Base-by-base conservation (phyloP, 2,329 filamentous ascomycete genomes). In the Fusarium sp. region DNA sequence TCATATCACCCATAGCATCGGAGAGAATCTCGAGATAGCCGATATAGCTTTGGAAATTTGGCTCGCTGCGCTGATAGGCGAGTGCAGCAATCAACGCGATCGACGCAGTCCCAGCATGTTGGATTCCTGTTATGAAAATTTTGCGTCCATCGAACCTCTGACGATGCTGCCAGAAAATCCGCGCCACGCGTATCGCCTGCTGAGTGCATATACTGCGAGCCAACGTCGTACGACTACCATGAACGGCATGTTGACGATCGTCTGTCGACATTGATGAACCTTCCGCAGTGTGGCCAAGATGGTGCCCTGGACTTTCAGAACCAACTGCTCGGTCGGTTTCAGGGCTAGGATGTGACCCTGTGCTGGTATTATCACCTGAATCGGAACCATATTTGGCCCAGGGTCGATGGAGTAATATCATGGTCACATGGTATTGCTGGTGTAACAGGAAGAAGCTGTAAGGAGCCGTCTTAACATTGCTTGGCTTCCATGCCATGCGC, bases 141-240 rank as follows among this genome's bases (percentile, higher is more conserved):
- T 83, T 83, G 55, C 79, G 80, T 2, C 82, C 82, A 52, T 84
- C 81, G 51, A 85, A 85, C 4, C 82, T 78, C 70, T 85, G 83
- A 0, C 84, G 79, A 65, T 86, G 83, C 60, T 85, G 83, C 83
- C 82, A 85, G 68, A 86, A 86, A 58, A 86, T 85, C 21, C 81
- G 78, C 0, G 83, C 81, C 1, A 86, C 82, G 1, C 83, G 76
- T 55, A 86, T 83, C 6, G 85, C 84, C 61, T 86, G 84, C 49
- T 85, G 84, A 0, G 83, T 85, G 74, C 84, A 86, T 53, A 85
- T 84, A 50, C 79, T 83, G 19, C 85, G 79, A 4, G 83, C 83
- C 23, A 86, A 70, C 6, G 80, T 79, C 7, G 78, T 81, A 61
- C 81, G 81, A 56, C 73, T 78, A 61, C 81, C 79, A 56, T 80